A percentile compares a stretch with the other conserved stretches of the same genome.
Conservation (phyloP, 2,329 filamentous ascomycete genomes). For the Cercospora janseana region DNA sequence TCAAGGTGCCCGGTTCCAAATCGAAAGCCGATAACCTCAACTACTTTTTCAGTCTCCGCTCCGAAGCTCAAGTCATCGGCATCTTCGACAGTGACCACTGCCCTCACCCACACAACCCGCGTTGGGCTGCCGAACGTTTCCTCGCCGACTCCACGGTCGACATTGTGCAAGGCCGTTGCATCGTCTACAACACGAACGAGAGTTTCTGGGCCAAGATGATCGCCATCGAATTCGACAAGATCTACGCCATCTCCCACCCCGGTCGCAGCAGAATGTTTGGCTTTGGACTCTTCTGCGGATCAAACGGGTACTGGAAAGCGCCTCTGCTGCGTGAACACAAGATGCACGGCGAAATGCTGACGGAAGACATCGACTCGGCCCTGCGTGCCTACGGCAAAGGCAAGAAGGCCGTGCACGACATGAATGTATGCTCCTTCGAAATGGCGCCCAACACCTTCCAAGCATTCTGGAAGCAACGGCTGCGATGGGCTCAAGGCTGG, state of each 20-base stretch:
- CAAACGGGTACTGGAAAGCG: constrained; percentile 51
- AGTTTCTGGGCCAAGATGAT: constrained; percentile 49
- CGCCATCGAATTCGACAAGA: constrained; percentile 53
- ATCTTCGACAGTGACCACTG: constrained; percentile 54
- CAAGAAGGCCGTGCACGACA: constrained; percentile 48
- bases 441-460: constrained; percentile 47
- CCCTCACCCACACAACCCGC: constrained; percentile 49
- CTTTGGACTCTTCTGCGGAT: constrained; percentile 52
- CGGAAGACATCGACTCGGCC: constrained; percentile 53
- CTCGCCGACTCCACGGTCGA: constrained; percentile 44
- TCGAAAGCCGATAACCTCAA: constrained; percentile 54
- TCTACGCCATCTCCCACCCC: constrained; percentile 53
- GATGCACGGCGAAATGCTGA: constrained; percentile 53
- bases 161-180: constrained; percentile 52
- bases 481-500: constrained; percentile 54
- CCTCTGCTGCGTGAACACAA: constrained; percentile 46
- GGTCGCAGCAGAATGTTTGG: constrained; percentile 49
- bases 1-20: constrained; percentile 50
- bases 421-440: constrained; percentile 52
- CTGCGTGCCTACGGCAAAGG: constrained; percentile 47
- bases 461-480: constrained; percentile 51
- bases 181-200: constrained; percentile 49
- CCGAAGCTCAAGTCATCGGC: constrained; percentile 47
- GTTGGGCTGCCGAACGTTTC: constrained; percentile 52
- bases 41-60: constrained; percentile 48